Conservation (phyloP, 192 early-diverging fungal species). For the Lobosporangium transversale region DNA sequence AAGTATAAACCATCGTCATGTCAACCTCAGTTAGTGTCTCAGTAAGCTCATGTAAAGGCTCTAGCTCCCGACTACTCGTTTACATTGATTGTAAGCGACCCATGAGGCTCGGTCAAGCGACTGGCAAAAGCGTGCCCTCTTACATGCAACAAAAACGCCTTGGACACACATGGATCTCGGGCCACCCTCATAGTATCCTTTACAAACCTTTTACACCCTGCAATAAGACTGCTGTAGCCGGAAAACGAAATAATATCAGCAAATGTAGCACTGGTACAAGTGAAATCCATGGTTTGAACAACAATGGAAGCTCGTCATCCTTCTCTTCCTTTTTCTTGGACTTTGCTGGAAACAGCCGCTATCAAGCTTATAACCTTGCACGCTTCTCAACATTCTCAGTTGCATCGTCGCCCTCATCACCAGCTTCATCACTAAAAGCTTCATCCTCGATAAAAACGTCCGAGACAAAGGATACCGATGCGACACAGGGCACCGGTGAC, state of each 20-base stretch:
- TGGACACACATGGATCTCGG: conserved; percentile 50
- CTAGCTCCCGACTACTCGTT: conserved; percentile 8
- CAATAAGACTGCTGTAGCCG: neutral
- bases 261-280: neutral
- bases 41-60: conserved; percentile 8
- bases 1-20: neutral
- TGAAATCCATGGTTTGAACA: neutral
- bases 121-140: conserved; percentile 21
- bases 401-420: conserved; percentile 10
- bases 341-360: conserved; percentile 47
- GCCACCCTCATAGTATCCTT: conserved; percentile 46
- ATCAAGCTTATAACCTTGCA: conserved; percentile 42
- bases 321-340: conserved; percentile 29
- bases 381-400: conserved; percentile 41
- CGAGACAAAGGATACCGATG: neutral
- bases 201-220: conserved; percentile 20
- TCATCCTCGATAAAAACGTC: neutral
- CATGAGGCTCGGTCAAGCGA: neutral
- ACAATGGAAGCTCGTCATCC: conserved; percentile 1
- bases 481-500: neutral
- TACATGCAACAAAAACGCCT: conserved; percentile 19
- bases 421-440: neutral
- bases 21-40: conserved; percentile 3
- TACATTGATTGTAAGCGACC: conserved; percentile 15
- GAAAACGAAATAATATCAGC: neutral